Evolutionary conservation across 257 asterid species (phyloP).

Genomic region (Capsicum rhomboideum): DNA sequence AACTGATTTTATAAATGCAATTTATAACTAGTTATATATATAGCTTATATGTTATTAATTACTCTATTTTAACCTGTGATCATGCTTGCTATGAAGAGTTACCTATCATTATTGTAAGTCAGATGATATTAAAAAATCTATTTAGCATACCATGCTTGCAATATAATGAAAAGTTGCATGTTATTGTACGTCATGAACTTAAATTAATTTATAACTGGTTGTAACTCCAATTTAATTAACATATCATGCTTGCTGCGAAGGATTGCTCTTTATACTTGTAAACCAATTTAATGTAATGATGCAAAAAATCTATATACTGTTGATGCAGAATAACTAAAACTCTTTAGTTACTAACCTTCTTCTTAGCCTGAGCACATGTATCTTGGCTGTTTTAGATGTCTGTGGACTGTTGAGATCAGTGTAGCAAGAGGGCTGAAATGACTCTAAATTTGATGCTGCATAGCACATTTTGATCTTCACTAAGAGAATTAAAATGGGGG

Average conservation of each 20-base stretch:
- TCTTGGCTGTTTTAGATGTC: not conserved
- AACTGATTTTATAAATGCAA: not conserved
- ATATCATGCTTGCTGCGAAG: not conserved
- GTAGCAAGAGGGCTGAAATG: not conserved
- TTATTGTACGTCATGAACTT: no score
- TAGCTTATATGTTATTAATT: no score
- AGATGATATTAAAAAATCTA: no score
- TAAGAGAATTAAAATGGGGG: not conserved
- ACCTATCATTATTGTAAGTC: no score
- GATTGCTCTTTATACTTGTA: not conserved
- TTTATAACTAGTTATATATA: not conserved
- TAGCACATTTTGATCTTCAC: not conserved
- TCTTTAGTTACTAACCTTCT: not conserved
- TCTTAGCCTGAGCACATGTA: not conserved
- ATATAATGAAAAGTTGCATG: not conserved
- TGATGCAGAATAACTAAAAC: not conserved
- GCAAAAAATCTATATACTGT: not conserved
- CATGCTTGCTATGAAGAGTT: no score
- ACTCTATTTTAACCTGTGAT: no score
- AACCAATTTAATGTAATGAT: not conserved
- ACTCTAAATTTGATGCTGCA: not conserved
- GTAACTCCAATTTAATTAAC: not conserved
- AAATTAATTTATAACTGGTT: not conserved
- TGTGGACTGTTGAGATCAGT: not conserved
- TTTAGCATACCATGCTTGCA: not conserved